Evolutionary conservation across 2,329 filamentous ascomycete genomes (phyloP), one percentile per base, ranked within the genome.

Genomic region (Colletotrichum spinosum): DNA sequence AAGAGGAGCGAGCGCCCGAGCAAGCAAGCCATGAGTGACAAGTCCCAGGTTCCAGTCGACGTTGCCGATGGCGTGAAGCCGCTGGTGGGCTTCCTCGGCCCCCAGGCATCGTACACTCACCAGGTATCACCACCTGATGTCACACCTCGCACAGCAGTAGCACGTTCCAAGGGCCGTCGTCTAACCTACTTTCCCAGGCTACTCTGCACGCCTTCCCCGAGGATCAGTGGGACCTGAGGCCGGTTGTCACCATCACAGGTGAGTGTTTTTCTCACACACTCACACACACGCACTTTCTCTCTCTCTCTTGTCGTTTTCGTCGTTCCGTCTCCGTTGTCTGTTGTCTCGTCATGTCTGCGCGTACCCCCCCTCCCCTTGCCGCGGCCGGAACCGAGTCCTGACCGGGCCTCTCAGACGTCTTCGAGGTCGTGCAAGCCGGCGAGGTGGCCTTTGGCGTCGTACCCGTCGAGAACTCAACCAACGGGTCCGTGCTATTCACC

Each of bases 381-480:
- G 6, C 2, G 25, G 13, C 44, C 33, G 41, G 37, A 8, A 11
- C n/a, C 35, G 38, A 12, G 39, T 35, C 13, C 54, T 64, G 54
- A 64, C 60, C 33, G 25, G 42, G 34, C 33, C 52, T 9, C 50
- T 11, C 69, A 90, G 93, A 96, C 74, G 89, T 97, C 71, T 97
- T 97, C 77, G 83, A 89, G 55, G 85, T 89, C 13, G 91, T 97
- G 6, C 93, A 97, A 73, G 82, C 84, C 42, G 85, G 87, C 63
- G 75, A 81, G 49, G 88, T 87, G 1, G 79, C 85, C 56, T 90
- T 90, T 61, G 96, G 94, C 70, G 92, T 98, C 38, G 92, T 97
- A 2, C 96, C 96, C 7, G 94, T 97, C 78, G 95, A 98, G 76
- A 99, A 99, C 82, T 97, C 92, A 45, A 95, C 93, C 75, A 97